These are phyloP conservation scores for Prunus kanzakura DNA, from an alignment of 306 rosid genomes.

Conservation along the genomic window DNA sequence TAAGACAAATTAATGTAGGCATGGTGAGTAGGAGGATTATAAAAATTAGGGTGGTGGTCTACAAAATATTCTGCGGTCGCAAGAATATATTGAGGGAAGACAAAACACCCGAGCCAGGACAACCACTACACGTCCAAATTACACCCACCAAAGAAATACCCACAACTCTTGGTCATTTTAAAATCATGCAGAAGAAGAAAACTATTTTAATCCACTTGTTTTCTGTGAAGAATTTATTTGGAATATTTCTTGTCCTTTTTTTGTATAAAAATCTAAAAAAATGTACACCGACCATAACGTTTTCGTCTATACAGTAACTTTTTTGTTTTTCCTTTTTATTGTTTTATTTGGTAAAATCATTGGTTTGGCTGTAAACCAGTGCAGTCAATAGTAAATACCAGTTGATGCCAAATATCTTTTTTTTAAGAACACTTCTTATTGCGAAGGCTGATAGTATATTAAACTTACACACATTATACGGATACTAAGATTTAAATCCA, in stretches of 20 bases:
- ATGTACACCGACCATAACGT: not conserved
- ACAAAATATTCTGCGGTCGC: conserved; percentile 6
- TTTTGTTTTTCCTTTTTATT: not conserved
- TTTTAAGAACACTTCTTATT: too few relatives aligned
- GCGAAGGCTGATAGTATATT: too few relatives aligned
- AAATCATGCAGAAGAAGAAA: not conserved
- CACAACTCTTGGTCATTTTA: not conserved
- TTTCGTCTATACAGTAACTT: not conserved
- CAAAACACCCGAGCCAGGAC: conserved; percentile 17
- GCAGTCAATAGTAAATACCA: not conserved
- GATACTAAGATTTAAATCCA: rapidly evolving
- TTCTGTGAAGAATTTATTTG: conserved; percentile 4
- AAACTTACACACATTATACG: too few relatives aligned
- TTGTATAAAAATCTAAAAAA: not conserved
- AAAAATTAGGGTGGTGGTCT: not conserved
- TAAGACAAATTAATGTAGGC: not conserved
- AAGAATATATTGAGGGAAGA: conserved; percentile 5
- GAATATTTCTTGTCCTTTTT: not conserved
- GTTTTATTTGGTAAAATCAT: not conserved
- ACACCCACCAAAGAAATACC: not conserved
- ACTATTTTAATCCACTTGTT: not conserved
- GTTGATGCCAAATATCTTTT: too few relatives aligned
- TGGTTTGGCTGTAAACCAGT: not conserved
- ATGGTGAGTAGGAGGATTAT: not conserved
- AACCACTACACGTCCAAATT: conserved; percentile 14